Evolutionary conservation across 192 early-diverging fungal genomes (phyloP), one percentile per base, ranked within the genome.

Genomic region (Gaertneriomyces sp.): DNA sequence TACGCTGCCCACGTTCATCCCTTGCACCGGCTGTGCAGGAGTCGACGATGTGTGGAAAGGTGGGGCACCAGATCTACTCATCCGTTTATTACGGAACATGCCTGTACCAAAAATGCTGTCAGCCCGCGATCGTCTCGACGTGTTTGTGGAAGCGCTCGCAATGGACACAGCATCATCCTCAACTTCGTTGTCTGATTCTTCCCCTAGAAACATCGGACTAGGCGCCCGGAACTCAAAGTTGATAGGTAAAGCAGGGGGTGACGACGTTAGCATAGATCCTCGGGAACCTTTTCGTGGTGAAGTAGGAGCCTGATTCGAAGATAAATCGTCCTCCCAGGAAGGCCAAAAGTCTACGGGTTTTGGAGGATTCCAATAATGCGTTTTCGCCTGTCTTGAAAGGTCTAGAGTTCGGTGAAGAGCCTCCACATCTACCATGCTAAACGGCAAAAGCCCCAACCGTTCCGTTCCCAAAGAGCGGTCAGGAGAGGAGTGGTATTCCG

Each of bases 281-380:
- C 53, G 49, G 7, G 61, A 60, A 5, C 42, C 58, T 58, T 60
- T 68, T 41, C 65, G 64, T 20, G 49, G 60, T 16, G 65, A 46
- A 10, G 52, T 43, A 55, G 33, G 64, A 46, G 61, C 52, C 46
- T 11, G 45, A 17, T 59, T 45, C 40, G 45, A 45, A 43, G 42
- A 17, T 25, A 43, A n/a, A 40, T 60, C 39, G 8, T 58, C 66
- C 9, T 50, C 43, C 78, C 78, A 80, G 25, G 70, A 63, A 8
- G 75, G 64, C 68, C 76, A 80, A 42, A 76, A 25, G 11, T 64
- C 76, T 12, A 80, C 69, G 4, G 78, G 78, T 33, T 71, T 64
- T 3, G 67, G 20, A 5, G 43, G 33, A 20, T 62, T 73, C 78
- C 78, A 80, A 39, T 42, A 40, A 16, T 75, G 64, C 44, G 76